phyloP scores from a whole-genome alignment of 73 alveolate species.

The Paramecium sexaurelia region DNA sequence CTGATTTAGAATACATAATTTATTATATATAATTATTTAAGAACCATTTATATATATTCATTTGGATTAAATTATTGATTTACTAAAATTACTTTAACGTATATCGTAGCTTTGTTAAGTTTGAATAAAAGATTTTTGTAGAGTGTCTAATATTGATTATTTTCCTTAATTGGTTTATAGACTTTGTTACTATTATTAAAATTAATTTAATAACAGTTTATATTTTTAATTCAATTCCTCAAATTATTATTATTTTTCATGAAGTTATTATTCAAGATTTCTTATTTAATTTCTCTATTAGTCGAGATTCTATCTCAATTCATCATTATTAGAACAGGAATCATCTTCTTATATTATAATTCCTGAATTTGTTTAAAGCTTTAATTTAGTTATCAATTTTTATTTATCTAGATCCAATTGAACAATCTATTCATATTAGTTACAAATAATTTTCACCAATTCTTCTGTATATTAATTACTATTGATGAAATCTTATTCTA shows the following conservation, averaged over 20 bases:
- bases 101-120: not conserved
- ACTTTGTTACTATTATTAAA: not conserved
- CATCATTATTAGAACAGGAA: not conserved
- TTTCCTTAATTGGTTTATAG: not conserved
- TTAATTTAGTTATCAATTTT: not conserved
- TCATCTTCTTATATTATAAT: not conserved
- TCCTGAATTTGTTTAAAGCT: not conserved
- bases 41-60: not conserved
- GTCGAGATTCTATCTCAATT: not conserved
- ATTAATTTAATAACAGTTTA: not conserved
- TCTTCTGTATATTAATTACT: not conserved
- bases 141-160: not conserved
- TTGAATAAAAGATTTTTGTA: not conserved
- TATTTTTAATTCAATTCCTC: not conserved
- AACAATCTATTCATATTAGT: not conserved
- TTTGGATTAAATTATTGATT: not conserved
- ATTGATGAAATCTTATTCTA: not conserved
- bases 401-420: not conserved
- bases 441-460: not conserved
- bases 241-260: not conserved
- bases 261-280: not conserved
- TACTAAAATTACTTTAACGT: not conserved
- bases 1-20: not conserved
- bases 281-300: not conserved
- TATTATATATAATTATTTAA: not conserved